These are phyloP conservation scores for Podospora pseudoanserina DNA, from an alignment of 495 filamentous ascomycete species.

Conservation along the genomic window DNA sequence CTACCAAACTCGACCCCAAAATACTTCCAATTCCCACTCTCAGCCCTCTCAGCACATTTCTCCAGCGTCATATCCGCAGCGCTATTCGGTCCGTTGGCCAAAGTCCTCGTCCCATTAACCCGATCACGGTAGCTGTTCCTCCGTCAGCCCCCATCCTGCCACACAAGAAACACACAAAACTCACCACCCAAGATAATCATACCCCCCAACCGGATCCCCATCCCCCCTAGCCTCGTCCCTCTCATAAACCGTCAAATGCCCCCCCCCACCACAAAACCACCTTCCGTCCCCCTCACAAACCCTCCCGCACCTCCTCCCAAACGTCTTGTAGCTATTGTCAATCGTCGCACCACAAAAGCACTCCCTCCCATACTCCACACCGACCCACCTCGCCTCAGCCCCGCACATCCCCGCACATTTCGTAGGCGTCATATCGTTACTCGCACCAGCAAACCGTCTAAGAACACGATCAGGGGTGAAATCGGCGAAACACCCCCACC, in stretches of 20 bases:
- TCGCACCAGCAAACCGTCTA: neutral
- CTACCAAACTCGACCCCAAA: conserved; percentile 7
- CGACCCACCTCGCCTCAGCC: neutral
- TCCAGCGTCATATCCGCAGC: conserved; percentile 1
- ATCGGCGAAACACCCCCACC: neutral
- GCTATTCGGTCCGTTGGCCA: neutral
- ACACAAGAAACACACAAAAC: neutral
- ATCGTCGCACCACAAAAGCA: conserved; percentile 2
- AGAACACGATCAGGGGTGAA: neutral
- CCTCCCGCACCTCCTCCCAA: neutral
- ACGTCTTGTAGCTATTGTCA: neutral
- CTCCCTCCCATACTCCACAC: conserved; percentile 6
- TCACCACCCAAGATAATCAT: conserved; percentile 5
- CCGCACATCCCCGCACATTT: neutral
- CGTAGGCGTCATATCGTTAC: conserved; percentile 4
- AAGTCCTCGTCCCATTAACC: neutral
- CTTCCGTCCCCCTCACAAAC: conserved; percentile 1
- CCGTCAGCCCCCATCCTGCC: neutral
- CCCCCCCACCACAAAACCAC: neutral
- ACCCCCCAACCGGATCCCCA: conserved; percentile 1
- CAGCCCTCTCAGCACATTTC: neutral
- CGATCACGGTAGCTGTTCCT: neutral
- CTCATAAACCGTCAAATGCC: conserved; percentile 2
- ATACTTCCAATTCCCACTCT: neutral
- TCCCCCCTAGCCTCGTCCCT: neutral